These are phyloP conservation scores for Cadophora malorum DNA, from an alignment of 2,329 filamentous ascomycete genomes.

Conservation along the genomic window DNA sequence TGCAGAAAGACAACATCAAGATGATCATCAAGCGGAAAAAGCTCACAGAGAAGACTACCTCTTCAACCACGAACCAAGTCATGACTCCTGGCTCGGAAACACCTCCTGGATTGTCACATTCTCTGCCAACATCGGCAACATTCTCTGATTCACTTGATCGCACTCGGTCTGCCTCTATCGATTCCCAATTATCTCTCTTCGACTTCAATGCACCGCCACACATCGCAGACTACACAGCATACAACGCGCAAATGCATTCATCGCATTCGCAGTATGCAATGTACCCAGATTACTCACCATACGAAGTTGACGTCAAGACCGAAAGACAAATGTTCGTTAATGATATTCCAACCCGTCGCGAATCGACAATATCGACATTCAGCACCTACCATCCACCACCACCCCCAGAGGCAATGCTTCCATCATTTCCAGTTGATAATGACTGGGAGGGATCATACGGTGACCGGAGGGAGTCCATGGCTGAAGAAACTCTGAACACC, in stretches of 20 bases:
- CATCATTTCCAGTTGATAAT: slow-evolving; percentile 67
- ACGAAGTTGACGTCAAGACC: slow-evolving; percentile 95
- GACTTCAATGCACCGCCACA: slow-evolving; percentile 70
- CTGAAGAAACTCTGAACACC: slow-evolving; percentile 70
- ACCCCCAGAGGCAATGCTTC: slow-evolving; percentile 69
- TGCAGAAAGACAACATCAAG: slow-evolving; percentile 96
- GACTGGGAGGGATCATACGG: slow-evolving; percentile 78
- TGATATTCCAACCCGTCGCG: slow-evolving; percentile 81
- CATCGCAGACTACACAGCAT: slow-evolving; percentile 63
- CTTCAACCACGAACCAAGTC: slow-evolving; percentile 56
- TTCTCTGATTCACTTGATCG: slow-evolving; percentile 77
- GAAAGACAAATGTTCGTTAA: slow-evolving; percentile 94
- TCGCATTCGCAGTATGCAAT: slow-evolving; percentile 53
- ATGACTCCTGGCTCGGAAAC: slow-evolving; percentile 60
- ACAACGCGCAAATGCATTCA: slow-evolving; percentile 66
- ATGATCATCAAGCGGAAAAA: slow-evolving; percentile 97
- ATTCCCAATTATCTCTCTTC: slow-evolving; percentile 79
- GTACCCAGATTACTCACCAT: slow-evolving; percentile 72
- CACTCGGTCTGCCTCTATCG: slow-evolving; percentile 78
- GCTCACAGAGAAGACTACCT: slow-evolving; percentile 80
- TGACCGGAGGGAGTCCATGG: slow-evolving; percentile 67
- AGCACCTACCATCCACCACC: slow-evolving; percentile 87
- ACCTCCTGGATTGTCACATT: slow-evolving; percentile 81
- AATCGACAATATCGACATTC: slow-evolving; percentile 91
- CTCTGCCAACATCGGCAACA: slow-evolving; percentile 79